A percentile compares a stretch with the other conserved stretches of the same genome.
phyloP scores from a whole-genome alignment of 192 early-diverging fungal species.

The Backusella luteola region DNA sequence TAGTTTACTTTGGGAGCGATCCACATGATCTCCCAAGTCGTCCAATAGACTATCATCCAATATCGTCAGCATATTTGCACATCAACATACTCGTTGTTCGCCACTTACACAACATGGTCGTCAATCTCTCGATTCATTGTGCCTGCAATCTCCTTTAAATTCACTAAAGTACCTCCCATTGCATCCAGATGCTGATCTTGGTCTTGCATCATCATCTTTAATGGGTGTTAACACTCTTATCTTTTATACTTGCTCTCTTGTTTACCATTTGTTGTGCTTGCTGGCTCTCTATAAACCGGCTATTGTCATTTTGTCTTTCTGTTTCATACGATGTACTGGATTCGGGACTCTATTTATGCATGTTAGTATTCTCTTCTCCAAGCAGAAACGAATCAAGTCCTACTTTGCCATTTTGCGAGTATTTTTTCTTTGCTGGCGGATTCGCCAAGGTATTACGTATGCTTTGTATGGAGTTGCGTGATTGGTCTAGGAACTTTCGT shows the following conservation, averaged over 20 bases:
- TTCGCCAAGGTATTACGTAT: slow-evolving; percentile 32
- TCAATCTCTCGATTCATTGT: slow-evolving; percentile 56
- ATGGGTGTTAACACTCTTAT: not conserved
- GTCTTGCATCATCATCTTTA: slow-evolving; percentile 52
- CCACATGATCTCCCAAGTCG: slow-evolving; percentile 55
- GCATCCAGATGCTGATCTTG: slow-evolving; percentile 57
- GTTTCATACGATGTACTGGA: slow-evolving; percentile 14
- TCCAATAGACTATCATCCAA: slow-evolving; percentile 40
- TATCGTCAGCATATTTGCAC: not conserved
- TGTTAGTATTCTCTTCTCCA: not conserved
- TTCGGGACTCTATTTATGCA: slow-evolving; percentile 6
- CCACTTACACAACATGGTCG: slow-evolving; percentile 51
- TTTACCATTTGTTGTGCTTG: slow-evolving; percentile 36
- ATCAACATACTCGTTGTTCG: not conserved
- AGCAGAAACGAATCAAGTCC: not conserved
- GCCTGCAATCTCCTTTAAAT: slow-evolving; percentile 58
- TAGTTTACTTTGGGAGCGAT: slow-evolving; percentile 41
- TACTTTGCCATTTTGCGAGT: slow-evolving; percentile 10
- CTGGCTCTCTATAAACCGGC: slow-evolving; percentile 35
- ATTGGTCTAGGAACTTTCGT: slow-evolving; percentile 23
- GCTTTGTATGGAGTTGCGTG: slow-evolving; percentile 19
- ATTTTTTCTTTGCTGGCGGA: slow-evolving; percentile 26
- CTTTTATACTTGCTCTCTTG: not conserved
- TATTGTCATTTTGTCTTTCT: slow-evolving; percentile 26
- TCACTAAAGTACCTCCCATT: slow-evolving; percentile 52